Base-by-base conservation (phyloP, 108 stramenopile genomes). In the Skeletonema costatum region DNA sequence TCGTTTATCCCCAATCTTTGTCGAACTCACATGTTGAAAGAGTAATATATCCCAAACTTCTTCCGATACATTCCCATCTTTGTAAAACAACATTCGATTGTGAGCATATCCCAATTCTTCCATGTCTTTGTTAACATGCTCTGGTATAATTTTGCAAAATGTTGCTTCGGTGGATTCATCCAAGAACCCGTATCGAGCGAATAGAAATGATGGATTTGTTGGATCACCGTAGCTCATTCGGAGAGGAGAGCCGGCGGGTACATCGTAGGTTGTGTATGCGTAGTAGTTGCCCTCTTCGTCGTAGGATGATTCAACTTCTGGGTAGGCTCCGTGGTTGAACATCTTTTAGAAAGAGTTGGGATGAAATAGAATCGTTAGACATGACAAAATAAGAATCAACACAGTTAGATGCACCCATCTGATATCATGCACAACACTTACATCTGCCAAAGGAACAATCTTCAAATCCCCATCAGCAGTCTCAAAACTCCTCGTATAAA, bases 11-110 rank as follows among this genome's bases (percentile, higher is more conserved):
- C 46, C 21, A 44, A 66, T 41, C 16, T 78, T 68, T 46, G 59
- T 29, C 5, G 64, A 25, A 17, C 64, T 69, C 12, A 83, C 21
- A 16, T 73, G 65, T 64, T 64, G 82, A 61, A 85, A 86, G 1
- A 89, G 72, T 33, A 87, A 60, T 7, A 87, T 80, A 64, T 89
- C 89, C 82, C 84, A 89, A 0, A 87, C 87, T 65, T 89, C 89
- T 39, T 78, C 66, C 33, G 83, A 81, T 21, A 86, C 70, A 21
- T 81, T 85, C 12, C 89, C 89, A 51, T 89, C 73, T 53, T 77
- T 82, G 70, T 86, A 86, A 59, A 87, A 89, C 30, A 87, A 62
- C 87, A 89, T 82, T 62, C 76, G 62, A 33, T 53, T 71, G 32
- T 77, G 66, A 36, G 80, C 76, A 59, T 87, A 89, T 32, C 89